Evolutionary conservation across 768 basidiomycete genomes (phyloP).

Genomic region (Termitomyces titanicus): DNA sequence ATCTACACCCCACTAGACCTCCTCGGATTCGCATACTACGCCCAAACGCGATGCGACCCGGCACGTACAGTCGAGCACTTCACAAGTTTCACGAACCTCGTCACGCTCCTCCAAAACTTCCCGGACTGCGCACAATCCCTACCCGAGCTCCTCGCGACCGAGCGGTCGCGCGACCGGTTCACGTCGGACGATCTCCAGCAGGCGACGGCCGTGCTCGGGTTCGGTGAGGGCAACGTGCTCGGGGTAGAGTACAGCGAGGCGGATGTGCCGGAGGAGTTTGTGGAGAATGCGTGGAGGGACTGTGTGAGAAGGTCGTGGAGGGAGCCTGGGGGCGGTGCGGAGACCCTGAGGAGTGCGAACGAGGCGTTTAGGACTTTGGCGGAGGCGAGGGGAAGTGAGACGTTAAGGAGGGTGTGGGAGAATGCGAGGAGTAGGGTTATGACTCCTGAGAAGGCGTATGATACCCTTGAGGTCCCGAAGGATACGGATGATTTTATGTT

Average conservation of each 20-base stretch:
- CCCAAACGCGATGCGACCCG: slow-evolving; percentile 81
- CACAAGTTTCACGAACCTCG: slow-evolving; percentile 49
- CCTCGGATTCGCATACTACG: slow-evolving; percentile 73
- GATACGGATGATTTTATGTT: slow-evolving; percentile 76
- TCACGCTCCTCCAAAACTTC: slow-evolving; percentile 44
- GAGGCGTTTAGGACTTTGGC: slow-evolving; percentile 70
- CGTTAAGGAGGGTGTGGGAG: slow-evolving; percentile 49
- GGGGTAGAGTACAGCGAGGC: slow-evolving; percentile 61
- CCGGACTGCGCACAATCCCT: slow-evolving; percentile 45
- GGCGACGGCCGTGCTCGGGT: slow-evolving; percentile 56
- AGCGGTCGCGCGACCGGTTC: slow-evolving; percentile 64
- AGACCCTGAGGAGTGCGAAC: slow-evolving; percentile 51
- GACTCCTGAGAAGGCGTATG: slow-evolving; percentile 69
- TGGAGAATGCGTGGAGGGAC: slow-evolving; percentile 67
- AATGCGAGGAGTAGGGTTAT: slow-evolving; percentile 52
- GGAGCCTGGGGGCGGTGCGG: slow-evolving; percentile 47
- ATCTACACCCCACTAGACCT: slow-evolving; percentile 43
- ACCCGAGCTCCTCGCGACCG: slow-evolving; percentile 55
- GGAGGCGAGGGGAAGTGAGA: slow-evolving; percentile 52
- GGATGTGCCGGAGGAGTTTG: slow-evolving; percentile 66
- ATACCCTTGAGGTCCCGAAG: slow-evolving; percentile 62
- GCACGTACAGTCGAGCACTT: slow-evolving; percentile 60
- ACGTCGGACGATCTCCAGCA: slow-evolving; percentile 48
- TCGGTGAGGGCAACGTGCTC: slow-evolving; percentile 56
- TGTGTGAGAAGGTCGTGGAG: slow-evolving; percentile 51